Evolutionary conservation across 176 grass and related monocot species (phyloP).

Genomic region (Triticum turgidum): DNA sequence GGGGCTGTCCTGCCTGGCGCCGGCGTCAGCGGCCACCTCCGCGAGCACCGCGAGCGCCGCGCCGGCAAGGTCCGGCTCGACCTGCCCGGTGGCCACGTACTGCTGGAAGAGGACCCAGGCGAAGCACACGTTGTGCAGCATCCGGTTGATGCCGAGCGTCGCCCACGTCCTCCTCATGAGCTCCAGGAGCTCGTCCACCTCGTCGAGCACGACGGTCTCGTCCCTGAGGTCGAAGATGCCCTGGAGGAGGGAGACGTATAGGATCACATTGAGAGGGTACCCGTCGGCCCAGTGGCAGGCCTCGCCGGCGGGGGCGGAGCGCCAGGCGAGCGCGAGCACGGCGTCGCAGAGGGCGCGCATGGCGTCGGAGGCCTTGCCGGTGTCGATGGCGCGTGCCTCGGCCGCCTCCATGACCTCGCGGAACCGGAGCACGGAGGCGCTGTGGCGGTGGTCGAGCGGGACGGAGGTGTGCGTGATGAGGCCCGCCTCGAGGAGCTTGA

Average conservation of each 20-base stretch:
- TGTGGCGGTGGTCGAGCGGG: constrained; percentile 53
- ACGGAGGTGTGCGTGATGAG: constrained; percentile 52
- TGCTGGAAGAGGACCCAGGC: constrained; percentile 85
- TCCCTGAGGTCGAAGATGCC: constrained; percentile 67
- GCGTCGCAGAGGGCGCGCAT: constrained; percentile 62
- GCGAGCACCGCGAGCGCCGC: constrained; percentile 56
- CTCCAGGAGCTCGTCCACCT: constrained; percentile 89
- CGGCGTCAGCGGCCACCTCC: constrained; percentile 60
- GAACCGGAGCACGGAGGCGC: constrained; percentile 35
- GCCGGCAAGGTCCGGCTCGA: constrained; percentile 63
- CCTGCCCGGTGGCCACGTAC: constrained; percentile 67
- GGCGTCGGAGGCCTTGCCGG: constrained; percentile 71
- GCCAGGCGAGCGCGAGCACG: constrained; percentile 63
- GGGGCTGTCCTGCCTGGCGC: constrained; percentile 35
- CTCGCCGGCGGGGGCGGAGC: constrained; percentile 26
- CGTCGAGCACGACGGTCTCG: constrained; percentile 77
- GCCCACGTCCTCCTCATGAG: constrained; percentile 85
- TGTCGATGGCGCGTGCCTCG: constrained; percentile 64
- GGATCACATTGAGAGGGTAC: constrained; percentile 77
- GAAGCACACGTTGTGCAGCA: constrained; percentile 75
- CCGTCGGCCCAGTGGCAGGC: constrained; percentile 87
- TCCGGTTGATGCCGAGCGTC: constrained; percentile 57
- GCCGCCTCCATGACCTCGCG: constrained; percentile 44
- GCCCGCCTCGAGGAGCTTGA: constrained; percentile 73
- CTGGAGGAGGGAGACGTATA: constrained; percentile 76